Percentiles rank a stretch among this genome's conserved stretches.
These are phyloP conservation scores for Allantophomopsis lycopodina DNA, from an alignment of 2,329 filamentous ascomycete genomes.

Conservation along the genomic window DNA sequence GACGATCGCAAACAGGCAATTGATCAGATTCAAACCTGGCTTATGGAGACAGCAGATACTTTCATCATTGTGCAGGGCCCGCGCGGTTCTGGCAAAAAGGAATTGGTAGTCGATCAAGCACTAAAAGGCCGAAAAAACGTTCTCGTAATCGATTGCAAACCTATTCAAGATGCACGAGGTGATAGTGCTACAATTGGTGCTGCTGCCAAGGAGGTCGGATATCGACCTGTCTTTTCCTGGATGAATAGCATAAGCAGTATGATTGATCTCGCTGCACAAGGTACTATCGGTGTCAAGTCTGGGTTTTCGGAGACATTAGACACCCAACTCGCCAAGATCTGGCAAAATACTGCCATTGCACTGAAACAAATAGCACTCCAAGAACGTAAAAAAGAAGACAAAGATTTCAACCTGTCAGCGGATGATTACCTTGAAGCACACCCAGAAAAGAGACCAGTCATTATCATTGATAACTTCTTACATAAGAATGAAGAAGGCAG, in stretches of 20 bases:
- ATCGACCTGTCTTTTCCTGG: slow-evolving; percentile 89
- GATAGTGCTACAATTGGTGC: slow-evolving; percentile 75
- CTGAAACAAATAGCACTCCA: slow-evolving; percentile 66
- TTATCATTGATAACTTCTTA: slow-evolving; percentile 86
- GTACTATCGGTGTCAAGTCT: slow-evolving; percentile 86
- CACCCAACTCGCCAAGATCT: slow-evolving; percentile 77
- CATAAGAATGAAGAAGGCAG: slow-evolving; percentile 58
- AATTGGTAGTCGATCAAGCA: slow-evolving; percentile 75
- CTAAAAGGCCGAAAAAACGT: slow-evolving; percentile 65
- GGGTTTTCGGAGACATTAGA: slow-evolving; percentile 91
- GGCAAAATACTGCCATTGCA: slow-evolving; percentile 68
- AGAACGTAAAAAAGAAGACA: slow-evolving; percentile 55
- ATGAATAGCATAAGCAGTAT: slow-evolving; percentile 90
- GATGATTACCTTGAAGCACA: slow-evolving; percentile 87
- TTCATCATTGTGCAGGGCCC: slow-evolving; percentile 92
- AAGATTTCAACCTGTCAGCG: slow-evolving; percentile 57
- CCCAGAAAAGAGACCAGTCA: slow-evolving; percentile 67
- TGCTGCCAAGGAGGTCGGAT: slow-evolving; percentile 73
- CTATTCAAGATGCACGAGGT: slow-evolving; percentile 79
- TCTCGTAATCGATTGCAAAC: slow-evolving; percentile 82
- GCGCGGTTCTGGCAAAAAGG: slow-evolving; percentile 78
- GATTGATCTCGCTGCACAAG: slow-evolving; percentile 82
- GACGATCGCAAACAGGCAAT: slow-evolving; percentile 76
- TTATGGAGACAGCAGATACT: slow-evolving; percentile 78
- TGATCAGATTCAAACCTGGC: slow-evolving; percentile 68